Evolutionary conservation across 2,329 filamentous ascomycete species (phyloP), one percentile per base, ranked within the genome.

Genomic region (Aureobasidium musti): DNA sequence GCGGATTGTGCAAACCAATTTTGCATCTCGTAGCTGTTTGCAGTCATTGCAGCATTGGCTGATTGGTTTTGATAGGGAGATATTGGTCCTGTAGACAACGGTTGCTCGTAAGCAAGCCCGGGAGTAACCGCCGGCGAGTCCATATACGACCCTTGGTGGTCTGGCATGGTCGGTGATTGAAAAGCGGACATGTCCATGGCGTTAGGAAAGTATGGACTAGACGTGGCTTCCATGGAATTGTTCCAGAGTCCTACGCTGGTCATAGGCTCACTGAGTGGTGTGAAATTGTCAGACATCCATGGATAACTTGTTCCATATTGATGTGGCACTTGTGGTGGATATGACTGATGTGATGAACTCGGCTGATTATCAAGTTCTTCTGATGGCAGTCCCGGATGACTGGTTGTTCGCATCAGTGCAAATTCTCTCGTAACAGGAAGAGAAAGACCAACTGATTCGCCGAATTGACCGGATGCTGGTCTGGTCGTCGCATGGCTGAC

Each of bases 381-480:
- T 30, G 59, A 63, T 39, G 43, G 45, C 59, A 63, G 33, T 39
- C 41, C 59, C 30, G 59, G 28, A 8, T 63, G 59, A 45, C 59
- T 63, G 59, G 45, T 63, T 33, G 21, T 28, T 45, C 47, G 35
- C 47, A 64, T 64, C 61, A 64, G 61, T 49, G 43, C 47, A 54
- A 54, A 64, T 53, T 64, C 61, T 64, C 59, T 64, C 49, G 35
- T 64, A 37, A 47, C 33, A 64, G 33, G 47, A 43, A 45, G 33
- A 53, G 61, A 64, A 64, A 54, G 61, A 64, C 47, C 28, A 54
- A 64, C 61, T 64, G 47, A 64, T 52, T 63, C 30, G 59, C 43
- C 59, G 47, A 41, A 41, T 49, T 54, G 49, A 45, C 49, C 49
- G 61, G 14, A 45, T 26, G 35, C 8, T 63, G 59, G 33, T 63